Percentiles rank a stretch among this genome's conserved stretches.
These are phyloP conservation scores for Penicillium occitanis DNA, from an alignment of 2,329 filamentous ascomycete genomes.

Conservation along the genomic window DNA sequence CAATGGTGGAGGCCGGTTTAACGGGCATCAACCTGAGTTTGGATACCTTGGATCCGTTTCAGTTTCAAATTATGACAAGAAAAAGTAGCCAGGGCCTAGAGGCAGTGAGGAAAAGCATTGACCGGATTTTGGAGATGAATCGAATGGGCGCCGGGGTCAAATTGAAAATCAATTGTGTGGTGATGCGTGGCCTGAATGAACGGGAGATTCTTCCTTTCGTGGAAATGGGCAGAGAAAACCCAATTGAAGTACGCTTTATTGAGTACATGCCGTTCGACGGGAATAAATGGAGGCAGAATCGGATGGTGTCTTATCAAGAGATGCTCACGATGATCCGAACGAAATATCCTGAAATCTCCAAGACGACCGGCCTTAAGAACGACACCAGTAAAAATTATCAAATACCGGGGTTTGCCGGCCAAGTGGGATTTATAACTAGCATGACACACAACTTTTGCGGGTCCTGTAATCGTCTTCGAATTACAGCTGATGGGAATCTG, in stretches of 20 bases:
- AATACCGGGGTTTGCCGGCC: conserved; percentile 81
- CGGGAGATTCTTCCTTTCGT: conserved; percentile 86
- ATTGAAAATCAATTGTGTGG: conserved; percentile 95
- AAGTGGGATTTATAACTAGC: conserved; percentile 93
- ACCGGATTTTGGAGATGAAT: conserved; percentile 85
- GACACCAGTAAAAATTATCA: conserved; percentile 96
- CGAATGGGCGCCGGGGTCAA: conserved; percentile 71
- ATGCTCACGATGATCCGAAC: conserved; percentile 81
- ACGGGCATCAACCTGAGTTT: conserved; percentile 92
- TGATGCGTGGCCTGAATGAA: conserved; percentile 94
- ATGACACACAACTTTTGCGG: conserved; percentile 99
- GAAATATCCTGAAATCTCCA: conserved; percentile 69
- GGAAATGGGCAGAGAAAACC: conserved; percentile 79
- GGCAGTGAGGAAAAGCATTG: conserved; percentile 86
- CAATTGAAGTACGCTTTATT: conserved; percentile 94
- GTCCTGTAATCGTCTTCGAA: conserved; percentile 87
- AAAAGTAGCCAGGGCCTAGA: conserved; percentile 79
- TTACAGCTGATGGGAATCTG: conserved; percentile 92
- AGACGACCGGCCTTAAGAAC: conserved; percentile 75
- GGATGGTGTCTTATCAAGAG: conserved; percentile 88
- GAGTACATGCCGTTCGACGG: conserved; percentile 99
- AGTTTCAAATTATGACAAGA: conserved; percentile 90
- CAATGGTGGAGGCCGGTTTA: conserved; percentile 87
- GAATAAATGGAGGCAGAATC: conserved; percentile 89
- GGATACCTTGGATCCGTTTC: conserved; percentile 89